Evolutionary conservation across 1,284 basidiomycete species (phyloP), one percentile per base, ranked within the genome.

Genomic region (Ustanciosporium gigantosporum): DNA sequence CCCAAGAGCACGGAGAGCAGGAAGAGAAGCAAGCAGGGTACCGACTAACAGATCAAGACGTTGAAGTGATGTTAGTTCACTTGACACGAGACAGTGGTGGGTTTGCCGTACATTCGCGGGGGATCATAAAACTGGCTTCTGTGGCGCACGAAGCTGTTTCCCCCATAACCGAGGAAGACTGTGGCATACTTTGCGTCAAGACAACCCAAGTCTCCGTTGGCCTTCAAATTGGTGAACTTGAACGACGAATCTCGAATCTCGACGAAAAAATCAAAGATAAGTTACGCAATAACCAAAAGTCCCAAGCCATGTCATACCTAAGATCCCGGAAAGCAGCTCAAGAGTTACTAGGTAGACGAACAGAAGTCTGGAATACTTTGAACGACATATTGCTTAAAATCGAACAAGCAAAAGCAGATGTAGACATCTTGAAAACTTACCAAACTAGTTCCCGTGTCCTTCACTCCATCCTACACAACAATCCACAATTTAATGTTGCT

Each of bases 381-480:
- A 85, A 88, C 50, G 80, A 83, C 2, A 90, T 92, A 0, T 79
- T 95, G 16, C 80, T 90, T 41, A 85, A 86, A 39, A 88, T 97
- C 3, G 91, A 97, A 79, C 84, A 87, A 15, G 90, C 93, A 17
- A 88, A 88, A 35, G 87, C 87, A 4, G 89, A 97, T 77, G 83
- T 92, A 6, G 88, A 92, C 88, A 88, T 96, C 44, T 86, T 96
- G 84, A 84, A 84, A 60, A 85, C 87, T 0, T 96, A 94, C 74
- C 84, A 89, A 74, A 85, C 86, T 1, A 91, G 90, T 2, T 86
- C 89, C 0, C 78, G 83, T 2, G 90, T 91, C 0, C 82, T 97
- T 8, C 83, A 84, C 11, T 78, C 83, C 0, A 84, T 96, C 31
- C 84, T 96, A 2, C n/a, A n/a, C n/a, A 80, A 86, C 1, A 86